phyloP scores from a whole-genome alignment of 2,329 filamentous ascomycete species.

The Colletotrichum tamarilloi region DNA sequence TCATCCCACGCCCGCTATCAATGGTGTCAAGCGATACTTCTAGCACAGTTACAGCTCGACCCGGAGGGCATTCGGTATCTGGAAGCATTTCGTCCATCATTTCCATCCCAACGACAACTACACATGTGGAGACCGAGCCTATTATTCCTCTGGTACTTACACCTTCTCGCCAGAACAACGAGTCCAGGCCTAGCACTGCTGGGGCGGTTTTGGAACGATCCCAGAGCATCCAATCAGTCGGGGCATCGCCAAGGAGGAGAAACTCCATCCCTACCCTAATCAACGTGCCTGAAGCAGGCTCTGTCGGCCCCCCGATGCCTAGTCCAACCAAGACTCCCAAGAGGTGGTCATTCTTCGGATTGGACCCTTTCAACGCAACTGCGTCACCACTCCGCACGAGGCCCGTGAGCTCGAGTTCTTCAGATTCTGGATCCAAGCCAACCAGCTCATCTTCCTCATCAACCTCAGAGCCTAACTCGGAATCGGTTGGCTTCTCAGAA shows the following conservation, averaged over 20 bases:
- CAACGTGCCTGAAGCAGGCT: constrained; percentile 49
- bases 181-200: constrained; percentile 75
- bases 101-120: constrained; percentile 63
- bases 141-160: constrained; percentile 48
- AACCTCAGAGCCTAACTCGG: constrained; percentile 50
- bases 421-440: constrained; percentile 48
- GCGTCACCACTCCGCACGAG: constrained; percentile 59
- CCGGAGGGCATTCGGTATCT: constrained; percentile 75
- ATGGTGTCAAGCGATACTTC: constrained; percentile 87
- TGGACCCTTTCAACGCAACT: constrained; percentile 64
- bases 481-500: constrained; percentile 38
- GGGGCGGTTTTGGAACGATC: constrained; percentile 73
- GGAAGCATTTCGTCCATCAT: constrained; percentile 84
- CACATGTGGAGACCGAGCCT: constrained; percentile 25
- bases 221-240: constrained; percentile 48
- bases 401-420: constrained; percentile 59
- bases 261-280: constrained; percentile 70
- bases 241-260: constrained; percentile 59
- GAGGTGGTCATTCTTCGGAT: constrained; percentile 71
- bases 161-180: constrained; percentile 53
- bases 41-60: constrained; percentile 77
- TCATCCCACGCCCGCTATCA: constrained; percentile 84
- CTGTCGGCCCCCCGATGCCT: constrained; percentile 49
- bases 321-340: constrained; percentile 65
- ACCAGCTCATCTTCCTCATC: constrained; percentile 38